A percentile compares a stretch with the other conserved stretches of the same genome.
Evolutionary conservation across 371 early-diverging fungal species (phyloP).

Genomic region (Mortierella sp.): DNA sequence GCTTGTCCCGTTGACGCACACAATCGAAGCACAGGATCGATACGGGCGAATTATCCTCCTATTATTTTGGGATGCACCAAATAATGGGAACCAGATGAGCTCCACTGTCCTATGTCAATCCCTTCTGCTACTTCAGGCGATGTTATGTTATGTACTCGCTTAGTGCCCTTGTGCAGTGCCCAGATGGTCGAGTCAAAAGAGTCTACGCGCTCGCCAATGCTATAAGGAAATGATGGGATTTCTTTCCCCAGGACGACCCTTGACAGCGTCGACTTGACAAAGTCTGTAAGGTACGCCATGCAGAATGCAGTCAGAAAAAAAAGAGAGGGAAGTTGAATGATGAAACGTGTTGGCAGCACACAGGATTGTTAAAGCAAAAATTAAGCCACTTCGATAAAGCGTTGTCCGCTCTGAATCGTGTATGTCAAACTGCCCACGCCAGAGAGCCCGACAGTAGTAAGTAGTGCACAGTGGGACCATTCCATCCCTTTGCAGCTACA

Average conservation of each 20-base stretch:
- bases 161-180: constrained; percentile 83
- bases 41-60: constrained; percentile 82
- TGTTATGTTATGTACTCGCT: constrained; percentile 66
- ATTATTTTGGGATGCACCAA: not conserved
- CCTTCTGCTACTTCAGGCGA: not conserved
- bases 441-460: too few species aligned
- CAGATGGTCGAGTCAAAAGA: constrained; percentile 77
- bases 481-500: not conserved
- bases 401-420: too few species aligned
- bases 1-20: constrained; percentile 68
- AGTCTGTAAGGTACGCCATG: constrained; percentile 53
- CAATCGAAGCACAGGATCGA: constrained; percentile 92
- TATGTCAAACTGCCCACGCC: not conserved
- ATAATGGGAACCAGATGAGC: not conserved
- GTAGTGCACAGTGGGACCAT: too few species aligned
- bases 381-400: not conserved
- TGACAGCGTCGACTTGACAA: constrained; percentile 76
- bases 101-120: constrained; percentile 2
- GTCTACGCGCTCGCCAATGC: constrained; percentile 76
- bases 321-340: constrained; percentile 1
- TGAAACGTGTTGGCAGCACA: not conserved
- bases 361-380: not conserved
- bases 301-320: constrained; percentile 9
- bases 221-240: constrained; percentile 79
- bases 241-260: constrained; percentile 76